These are phyloP conservation scores for Aureobasidium sp. DNA, from an alignment of 2,329 filamentous ascomycete species.

Conservation along the genomic window DNA sequence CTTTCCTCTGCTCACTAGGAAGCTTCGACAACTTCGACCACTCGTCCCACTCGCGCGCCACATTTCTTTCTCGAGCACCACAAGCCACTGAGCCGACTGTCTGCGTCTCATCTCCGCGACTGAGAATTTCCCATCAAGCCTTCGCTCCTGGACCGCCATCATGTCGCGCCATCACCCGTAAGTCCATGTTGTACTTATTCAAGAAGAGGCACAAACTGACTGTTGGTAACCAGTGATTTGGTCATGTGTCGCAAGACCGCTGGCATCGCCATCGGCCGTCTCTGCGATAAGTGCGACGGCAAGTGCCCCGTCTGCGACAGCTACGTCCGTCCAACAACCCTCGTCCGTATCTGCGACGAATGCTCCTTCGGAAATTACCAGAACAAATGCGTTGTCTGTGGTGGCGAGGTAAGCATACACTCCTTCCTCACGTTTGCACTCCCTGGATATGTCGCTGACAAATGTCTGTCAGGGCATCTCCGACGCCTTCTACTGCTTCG, in stretches of 20 bases:
- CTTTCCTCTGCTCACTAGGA: neutral
- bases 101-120: neutral
- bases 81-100: neutral
- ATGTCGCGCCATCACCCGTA: slow-evolving; percentile 96
- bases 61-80: neutral
- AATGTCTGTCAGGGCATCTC: slow-evolving; percentile 62
- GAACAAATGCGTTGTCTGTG: slow-evolving; percentile 99
- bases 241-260: slow-evolving; percentile 99
- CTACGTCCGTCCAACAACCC: slow-evolving; percentile 94
- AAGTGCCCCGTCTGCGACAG: slow-evolving; percentile 99
- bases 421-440: neutral
- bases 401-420: slow-evolving; percentile 57
- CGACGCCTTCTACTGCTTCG: slow-evolving; percentile 98
- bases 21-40: neutral
- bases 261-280: slow-evolving; percentile 93
- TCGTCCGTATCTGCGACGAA: slow-evolving; percentile 98
- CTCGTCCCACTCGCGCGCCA: neutral
- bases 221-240: slow-evolving; percentile 59
- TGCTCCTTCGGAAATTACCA: slow-evolving; percentile 99
- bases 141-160: slow-evolving; percentile 22
- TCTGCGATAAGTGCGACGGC: slow-evolving; percentile 99
- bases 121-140: neutral
- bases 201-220: neutral
- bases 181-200: slow-evolving; percentile 31
- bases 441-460: neutral